These are phyloP conservation scores for Diaporthe eres DNA, from an alignment of 2,329 filamentous ascomycete species.

Conservation along the genomic window DNA sequence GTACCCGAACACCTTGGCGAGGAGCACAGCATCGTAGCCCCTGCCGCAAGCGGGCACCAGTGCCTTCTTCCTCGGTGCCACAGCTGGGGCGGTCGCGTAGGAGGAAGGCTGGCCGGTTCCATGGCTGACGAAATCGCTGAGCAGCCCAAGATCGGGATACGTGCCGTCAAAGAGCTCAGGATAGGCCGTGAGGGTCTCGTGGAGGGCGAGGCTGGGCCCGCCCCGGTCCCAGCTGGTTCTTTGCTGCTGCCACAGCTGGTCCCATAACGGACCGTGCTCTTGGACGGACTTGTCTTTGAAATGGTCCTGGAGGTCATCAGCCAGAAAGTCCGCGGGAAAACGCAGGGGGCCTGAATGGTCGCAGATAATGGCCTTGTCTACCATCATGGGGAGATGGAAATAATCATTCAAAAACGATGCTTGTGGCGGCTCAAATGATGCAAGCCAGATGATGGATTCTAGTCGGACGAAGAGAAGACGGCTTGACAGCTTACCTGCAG, in stretches of 20 bases:
- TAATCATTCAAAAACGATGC: background rate
- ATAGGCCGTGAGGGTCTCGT: constrained; percentile 64
- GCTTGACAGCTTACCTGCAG: constrained; percentile 10
- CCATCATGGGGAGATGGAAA: background rate
- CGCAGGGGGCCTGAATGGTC: too few species aligned
- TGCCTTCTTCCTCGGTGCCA: constrained; percentile 57
- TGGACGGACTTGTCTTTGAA: constrained; percentile 9
- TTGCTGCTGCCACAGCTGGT: constrained; percentile 61
- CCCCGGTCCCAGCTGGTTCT: constrained; percentile 71
- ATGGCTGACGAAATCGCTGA: background rate
- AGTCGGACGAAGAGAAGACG: background rate
- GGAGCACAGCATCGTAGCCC: constrained; percentile 84
- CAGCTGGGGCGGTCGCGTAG: background rate
- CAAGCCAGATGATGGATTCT: background rate
- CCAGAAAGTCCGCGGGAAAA: background rate
- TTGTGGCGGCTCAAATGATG: background rate
- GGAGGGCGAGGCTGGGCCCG: constrained; percentile 66
- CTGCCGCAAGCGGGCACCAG: constrained; percentile 87
- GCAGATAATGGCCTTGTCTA: too few species aligned
- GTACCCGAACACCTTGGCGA: constrained; percentile 78
- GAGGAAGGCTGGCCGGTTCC: background rate
- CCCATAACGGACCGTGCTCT: constrained; percentile 59
- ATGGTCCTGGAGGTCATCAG: background rate
- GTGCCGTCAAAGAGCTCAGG: constrained; percentile 57
- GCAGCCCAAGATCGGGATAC: constrained; percentile 6